These are phyloP conservation scores for Balansia obtecta DNA, from an alignment of 2,329 filamentous ascomycete species.

Conservation along the genomic window DNA sequence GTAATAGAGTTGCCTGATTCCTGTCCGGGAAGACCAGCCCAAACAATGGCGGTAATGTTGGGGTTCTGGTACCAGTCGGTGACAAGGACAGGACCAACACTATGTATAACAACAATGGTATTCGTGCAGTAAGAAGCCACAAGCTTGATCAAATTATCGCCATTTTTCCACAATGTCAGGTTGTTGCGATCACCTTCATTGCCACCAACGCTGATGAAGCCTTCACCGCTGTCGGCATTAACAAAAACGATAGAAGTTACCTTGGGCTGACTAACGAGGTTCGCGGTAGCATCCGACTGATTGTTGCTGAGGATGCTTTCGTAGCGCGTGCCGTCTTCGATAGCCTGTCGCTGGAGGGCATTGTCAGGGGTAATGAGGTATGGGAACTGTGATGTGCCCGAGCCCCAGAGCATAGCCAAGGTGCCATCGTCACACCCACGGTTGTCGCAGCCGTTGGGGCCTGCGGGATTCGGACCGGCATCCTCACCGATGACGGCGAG, in stretches of 20 bases:
- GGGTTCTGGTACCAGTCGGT: constrained; percentile 61
- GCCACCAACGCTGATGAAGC: constrained; percentile 69
- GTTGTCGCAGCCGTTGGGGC: constrained; percentile 69
- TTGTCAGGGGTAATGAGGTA: constrained; percentile 65
- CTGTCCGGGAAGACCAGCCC: constrained; percentile 71
- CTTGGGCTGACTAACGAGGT: constrained; percentile 47
- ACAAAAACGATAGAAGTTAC: constrained; percentile 76
- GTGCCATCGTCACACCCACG: constrained; percentile 48
- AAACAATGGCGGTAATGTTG: constrained; percentile 75
- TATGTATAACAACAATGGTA: constrained; percentile 87
- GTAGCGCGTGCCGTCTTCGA: constrained; percentile 44
- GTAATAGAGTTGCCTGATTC: constrained; percentile 70
- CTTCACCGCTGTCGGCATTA: constrained; percentile 78
- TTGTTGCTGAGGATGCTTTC: constrained; percentile 59
- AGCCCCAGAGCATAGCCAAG: constrained; percentile 69
- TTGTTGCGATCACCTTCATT: constrained; percentile 88
- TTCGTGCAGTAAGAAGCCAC: constrained; percentile 71
- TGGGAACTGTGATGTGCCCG: constrained; percentile 59
- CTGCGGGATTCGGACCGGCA: constrained; percentile 59
- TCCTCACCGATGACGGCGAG: constrained; percentile 74
- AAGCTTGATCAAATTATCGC: constrained; percentile 69
- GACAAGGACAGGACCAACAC: constrained; percentile 66
- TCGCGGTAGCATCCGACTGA: constrained; percentile 46
- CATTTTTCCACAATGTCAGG: constrained; percentile 76
- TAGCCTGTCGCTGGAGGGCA: constrained; percentile 51